Evolutionary conservation across 805 yeast species (phyloP), one percentile per base, ranked within the genome.

Genomic region (Grigorovia jiainica): DNA sequence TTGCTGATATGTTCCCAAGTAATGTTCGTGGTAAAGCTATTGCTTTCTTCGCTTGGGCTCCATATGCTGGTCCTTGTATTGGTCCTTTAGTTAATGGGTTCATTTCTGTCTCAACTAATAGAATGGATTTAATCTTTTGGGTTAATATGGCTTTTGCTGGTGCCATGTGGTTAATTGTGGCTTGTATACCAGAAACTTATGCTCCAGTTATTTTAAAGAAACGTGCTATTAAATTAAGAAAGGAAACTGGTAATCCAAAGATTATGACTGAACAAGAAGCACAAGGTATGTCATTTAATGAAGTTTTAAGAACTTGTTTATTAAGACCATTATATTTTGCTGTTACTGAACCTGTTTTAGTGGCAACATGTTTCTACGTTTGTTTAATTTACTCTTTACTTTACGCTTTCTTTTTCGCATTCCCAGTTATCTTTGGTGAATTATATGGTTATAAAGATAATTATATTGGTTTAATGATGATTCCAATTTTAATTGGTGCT

Each of bases 231-330:
- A 71, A 64, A 53, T 55, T 84, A 47, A 76, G 95, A 71, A 75
- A 77, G 58, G 83, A 82, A 61, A 82, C 95, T 10, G 94, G 94
- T 38, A 81, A 87, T 57, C 70, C 71, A 46, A 80, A 81, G 59
- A 85, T 87, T 50, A 86, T 87, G 86, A 85, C 97, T 18, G 94
- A 85, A 64, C 94, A 85, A 60, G 97, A 89, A 63, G 92, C 90
- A 24, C 78, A 76, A 57, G 86, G 86, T 38, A 60, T 87, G 60
- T 65, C 82, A 2, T 58, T 84, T 38, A 67, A 66, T 27, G 95
- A 89, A 59, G 68, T 89, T 60, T 51, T 86, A 45, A 72, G 75
- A 45, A 75, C 84, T 19, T 85, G 87, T 66, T 70, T 89, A 43
- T 64, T 76, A 51, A 75, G 96, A 53, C 97, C 97, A 2, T 65